Conservation (phyloP, 805 yeast genomes). For the Metschnikowia santaceciliae region DNA sequence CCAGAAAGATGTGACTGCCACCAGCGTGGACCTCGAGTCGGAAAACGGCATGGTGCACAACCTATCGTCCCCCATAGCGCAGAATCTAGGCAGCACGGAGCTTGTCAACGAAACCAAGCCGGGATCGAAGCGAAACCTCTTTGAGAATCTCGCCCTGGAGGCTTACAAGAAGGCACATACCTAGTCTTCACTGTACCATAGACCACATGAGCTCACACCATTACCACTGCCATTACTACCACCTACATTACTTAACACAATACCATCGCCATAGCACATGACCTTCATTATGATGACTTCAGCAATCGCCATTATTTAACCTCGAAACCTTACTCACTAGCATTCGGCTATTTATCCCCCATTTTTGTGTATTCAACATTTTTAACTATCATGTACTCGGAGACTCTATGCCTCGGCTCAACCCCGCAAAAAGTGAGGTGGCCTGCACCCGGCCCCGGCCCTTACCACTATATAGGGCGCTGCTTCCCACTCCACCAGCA, state of each 20-base stretch:
- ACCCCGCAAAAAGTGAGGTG: conserved; percentile 11
- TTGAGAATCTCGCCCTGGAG: neutral
- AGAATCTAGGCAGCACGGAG: conserved; percentile 14
- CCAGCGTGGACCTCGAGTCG: conserved; percentile 19
- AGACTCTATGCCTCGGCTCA: conserved; percentile 9
- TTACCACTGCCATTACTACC: too few relatives aligned
- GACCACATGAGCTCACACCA: conserved; percentile 13
- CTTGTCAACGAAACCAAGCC: conserved; percentile 4
- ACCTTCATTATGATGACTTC: neutral
- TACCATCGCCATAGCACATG: too few relatives aligned
- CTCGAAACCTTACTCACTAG: too few relatives aligned
- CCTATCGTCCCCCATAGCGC: conserved; percentile 27
- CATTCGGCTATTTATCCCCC: too few relatives aligned
- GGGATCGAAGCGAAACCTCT: conserved; percentile 1
- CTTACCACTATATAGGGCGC: neutral
- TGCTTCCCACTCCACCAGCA: neutral
- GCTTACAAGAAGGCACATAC: conserved; percentile 5
- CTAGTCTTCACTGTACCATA: conserved; percentile 15
- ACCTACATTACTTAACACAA: too few relatives aligned
- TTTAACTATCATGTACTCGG: too few relatives aligned
- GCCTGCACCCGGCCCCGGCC: conserved; percentile 1
- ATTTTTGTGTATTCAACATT: too few relatives aligned
- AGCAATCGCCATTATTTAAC: neutral
- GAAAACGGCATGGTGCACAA: conserved; percentile 13
- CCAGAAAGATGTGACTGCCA: conserved; percentile 12